These are phyloP conservation scores for Aspergillus steynii DNA, from an alignment of 495 filamentous ascomycete species.

Conservation along the genomic window DNA sequence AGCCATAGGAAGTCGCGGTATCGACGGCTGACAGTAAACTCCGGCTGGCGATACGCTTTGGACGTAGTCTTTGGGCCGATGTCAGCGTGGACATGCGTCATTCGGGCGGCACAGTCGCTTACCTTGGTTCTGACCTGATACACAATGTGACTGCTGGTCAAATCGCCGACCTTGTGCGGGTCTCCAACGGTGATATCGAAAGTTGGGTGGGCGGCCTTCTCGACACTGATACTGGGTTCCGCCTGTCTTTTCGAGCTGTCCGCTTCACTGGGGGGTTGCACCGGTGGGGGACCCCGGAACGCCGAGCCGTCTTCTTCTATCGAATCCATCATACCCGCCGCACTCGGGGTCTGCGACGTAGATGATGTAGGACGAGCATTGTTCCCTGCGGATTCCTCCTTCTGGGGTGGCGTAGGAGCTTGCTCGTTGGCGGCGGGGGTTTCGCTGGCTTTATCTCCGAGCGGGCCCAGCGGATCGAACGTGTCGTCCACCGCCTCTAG, in stretches of 20 bases:
- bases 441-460: slow-evolving; percentile 59
- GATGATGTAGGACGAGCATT: slow-evolving; percentile 54
- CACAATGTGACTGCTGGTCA: slow-evolving; percentile 95
- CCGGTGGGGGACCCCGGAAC: slow-evolving; percentile 70
- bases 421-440: slow-evolving; percentile 52
- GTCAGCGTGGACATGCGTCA: slow-evolving; percentile 19
- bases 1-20: slow-evolving; percentile 98
- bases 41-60: slow-evolving; percentile 86
- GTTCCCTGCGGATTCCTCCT: slow-evolving; percentile 69
- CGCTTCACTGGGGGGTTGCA: slow-evolving; percentile 59
- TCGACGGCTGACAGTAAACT: slow-evolving; percentile 88
- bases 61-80: slow-evolving; percentile 70
- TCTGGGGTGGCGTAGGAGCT: slow-evolving; percentile 86
- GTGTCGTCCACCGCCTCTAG: slow-evolving; percentile 89
- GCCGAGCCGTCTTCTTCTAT: slow-evolving; percentile 64
- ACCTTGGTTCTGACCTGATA: slow-evolving; percentile 95
- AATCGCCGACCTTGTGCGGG: slow-evolving; percentile 95
- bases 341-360: slow-evolving; percentile 48
- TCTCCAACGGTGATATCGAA: slow-evolving; percentile 95
- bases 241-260: slow-evolving; percentile 55
- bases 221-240: slow-evolving; percentile 81
- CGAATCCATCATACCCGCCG: slow-evolving; percentile 58
- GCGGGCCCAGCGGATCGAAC: slow-evolving; percentile 87
- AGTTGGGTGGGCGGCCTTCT: slow-evolving; percentile 85
- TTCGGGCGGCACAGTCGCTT: slow-evolving; percentile 15